Percentiles rank a stretch among this genome's conserved stretches.
These are phyloP conservation scores for Colletotrichum melonis DNA, from an alignment of 2,329 filamentous ascomycete species.

Conservation along the genomic window DNA sequence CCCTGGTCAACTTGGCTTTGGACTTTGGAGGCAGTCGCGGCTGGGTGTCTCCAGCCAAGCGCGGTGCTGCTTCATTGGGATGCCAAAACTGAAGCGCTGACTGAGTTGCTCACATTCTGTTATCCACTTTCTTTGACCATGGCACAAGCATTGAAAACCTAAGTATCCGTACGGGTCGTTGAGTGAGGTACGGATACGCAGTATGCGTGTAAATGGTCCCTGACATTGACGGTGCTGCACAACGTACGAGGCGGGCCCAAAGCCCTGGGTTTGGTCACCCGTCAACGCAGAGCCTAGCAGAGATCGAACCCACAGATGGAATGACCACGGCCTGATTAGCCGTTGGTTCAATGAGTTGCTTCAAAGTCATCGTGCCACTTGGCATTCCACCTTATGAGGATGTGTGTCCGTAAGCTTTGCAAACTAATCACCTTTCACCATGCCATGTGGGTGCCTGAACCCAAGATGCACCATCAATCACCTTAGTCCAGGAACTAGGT, in stretches of 20 bases:
- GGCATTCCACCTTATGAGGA: background rate
- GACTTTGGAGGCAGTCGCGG: background rate
- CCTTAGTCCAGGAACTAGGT: slow-evolving; percentile 6
- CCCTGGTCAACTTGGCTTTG: background rate
- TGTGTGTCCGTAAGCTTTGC: background rate
- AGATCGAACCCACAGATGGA: slow-evolving; percentile 10
- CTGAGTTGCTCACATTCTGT: background rate
- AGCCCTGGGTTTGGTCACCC: slow-evolving; percentile 7
- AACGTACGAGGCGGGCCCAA: slow-evolving; percentile 18
- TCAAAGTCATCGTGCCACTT: slow-evolving; percentile 1
- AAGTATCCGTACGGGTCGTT: background rate
- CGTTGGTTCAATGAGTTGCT: background rate
- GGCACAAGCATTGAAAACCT: background rate
- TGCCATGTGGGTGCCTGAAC: background rate
- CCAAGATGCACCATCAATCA: background rate
- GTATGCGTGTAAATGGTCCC: background rate
- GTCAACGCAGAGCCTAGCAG: background rate
- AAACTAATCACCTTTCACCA: background rate
- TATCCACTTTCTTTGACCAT: background rate
- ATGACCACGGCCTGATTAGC: background rate
- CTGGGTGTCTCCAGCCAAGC: too few species aligned
- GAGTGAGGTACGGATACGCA: too few species aligned
- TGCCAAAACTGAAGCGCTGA: background rate
- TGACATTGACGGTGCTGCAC: slow-evolving; percentile 3
- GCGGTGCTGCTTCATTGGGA: too few species aligned